These are phyloP conservation scores for Anthracocystis setariae DNA, from an alignment of 1,284 basidiomycete genomes.

Conservation along the genomic window DNA sequence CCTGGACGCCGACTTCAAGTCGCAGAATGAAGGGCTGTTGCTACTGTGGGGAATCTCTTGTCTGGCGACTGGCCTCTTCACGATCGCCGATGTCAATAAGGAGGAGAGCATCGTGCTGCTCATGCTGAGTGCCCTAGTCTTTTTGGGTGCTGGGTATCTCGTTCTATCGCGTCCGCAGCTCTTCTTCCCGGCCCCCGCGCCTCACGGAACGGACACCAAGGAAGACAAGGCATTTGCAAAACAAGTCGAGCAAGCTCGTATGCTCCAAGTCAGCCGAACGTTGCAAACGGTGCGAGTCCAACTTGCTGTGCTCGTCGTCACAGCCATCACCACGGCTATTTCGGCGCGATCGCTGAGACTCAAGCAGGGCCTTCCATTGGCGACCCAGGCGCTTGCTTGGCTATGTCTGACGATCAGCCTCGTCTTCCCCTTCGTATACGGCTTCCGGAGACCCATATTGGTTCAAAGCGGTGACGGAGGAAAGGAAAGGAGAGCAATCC, in stretches of 20 bases:
- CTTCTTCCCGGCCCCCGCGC: conserved; percentile 26
- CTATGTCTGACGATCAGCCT: conserved; percentile 69
- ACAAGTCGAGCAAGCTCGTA: conserved; percentile 8
- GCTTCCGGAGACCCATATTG: conserved; percentile 67
- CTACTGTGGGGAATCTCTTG: conserved; percentile 74
- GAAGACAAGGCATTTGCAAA: neutral
- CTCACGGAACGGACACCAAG: neutral
- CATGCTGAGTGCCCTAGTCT: conserved; percentile 38
- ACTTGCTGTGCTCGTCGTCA: conserved; percentile 70
- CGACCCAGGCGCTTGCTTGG: conserved; percentile 78
- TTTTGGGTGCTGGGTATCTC: conserved; percentile 31
- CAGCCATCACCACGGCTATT: conserved; percentile 70
- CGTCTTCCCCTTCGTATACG: conserved; percentile 52
- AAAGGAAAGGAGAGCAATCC: neutral
- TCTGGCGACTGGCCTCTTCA: conserved; percentile 75
- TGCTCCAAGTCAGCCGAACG: conserved; percentile 39
- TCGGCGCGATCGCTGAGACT: conserved; percentile 75
- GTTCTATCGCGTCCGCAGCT: conserved; percentile 17
- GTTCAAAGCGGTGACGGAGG: neutral
- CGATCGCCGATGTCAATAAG: conserved; percentile 79
- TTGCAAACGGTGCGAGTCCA: conserved; percentile 42
- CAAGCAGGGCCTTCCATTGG: conserved; percentile 76
- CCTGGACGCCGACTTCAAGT: conserved; percentile 44
- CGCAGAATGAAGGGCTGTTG: conserved; percentile 64
- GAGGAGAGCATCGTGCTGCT: conserved; percentile 72